These are phyloP conservation scores for Populus alba DNA, from an alignment of 345 rosid genomes.

Conservation along the genomic window DNA sequence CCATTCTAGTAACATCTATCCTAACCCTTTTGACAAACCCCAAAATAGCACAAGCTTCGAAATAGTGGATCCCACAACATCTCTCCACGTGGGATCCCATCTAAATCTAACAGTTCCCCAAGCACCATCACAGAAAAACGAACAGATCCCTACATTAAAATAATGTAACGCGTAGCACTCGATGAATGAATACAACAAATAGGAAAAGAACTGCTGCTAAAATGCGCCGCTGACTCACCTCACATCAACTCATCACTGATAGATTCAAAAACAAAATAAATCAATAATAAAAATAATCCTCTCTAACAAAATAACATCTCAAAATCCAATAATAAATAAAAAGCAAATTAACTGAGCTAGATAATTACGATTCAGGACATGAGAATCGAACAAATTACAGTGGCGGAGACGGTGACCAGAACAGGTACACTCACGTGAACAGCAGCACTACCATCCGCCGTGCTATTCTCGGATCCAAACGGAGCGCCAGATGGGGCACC, in stretches of 20 bases:
- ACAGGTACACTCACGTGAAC: constrained; percentile 39
- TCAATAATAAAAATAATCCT: neutral
- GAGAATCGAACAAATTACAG: constrained; percentile 37
- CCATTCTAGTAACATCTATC: neutral
- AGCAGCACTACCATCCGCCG: constrained; percentile 36
- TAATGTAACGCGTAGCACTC: constrained; percentile 5
- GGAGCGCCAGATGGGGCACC: constrained; percentile 66
- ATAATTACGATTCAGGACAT: constrained; percentile 40
- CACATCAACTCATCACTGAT: neutral
- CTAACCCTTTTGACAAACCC: neutral
- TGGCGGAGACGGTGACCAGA: constrained; percentile 25
- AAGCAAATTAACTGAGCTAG: neutral
- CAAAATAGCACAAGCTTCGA: neutral
- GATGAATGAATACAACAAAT: neutral
- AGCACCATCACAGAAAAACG: neutral
- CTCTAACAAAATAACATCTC: neutral
- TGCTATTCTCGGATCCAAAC: constrained; percentile 44
- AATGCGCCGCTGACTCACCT: constrained; percentile 1
- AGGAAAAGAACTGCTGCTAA: neutral
- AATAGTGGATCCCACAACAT: neutral
- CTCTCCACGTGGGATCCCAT: constrained; percentile 19
- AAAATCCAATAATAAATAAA: neutral
- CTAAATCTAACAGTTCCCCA: neutral
- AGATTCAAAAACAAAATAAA: neutral
- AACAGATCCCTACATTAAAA: constrained; percentile 12